Percentiles rank a stretch among this genome's conserved stretches.
Evolutionary conservation across 768 basidiomycete species (phyloP).

Genomic region (Pleurotus ostreatus): DNA sequence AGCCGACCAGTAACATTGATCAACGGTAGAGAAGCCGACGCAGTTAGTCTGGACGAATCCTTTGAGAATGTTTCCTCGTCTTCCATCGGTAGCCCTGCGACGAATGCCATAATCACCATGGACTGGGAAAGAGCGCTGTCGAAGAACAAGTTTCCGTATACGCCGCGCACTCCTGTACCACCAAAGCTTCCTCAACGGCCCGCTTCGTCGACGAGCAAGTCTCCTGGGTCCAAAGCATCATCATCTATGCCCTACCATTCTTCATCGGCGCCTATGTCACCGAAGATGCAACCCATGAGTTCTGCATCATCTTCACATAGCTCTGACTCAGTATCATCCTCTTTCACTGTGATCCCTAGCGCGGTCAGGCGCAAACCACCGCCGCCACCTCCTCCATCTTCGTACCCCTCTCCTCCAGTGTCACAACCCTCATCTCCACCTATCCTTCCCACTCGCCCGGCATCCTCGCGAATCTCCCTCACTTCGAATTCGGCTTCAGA

Average conservation of each 20-base stretch:
- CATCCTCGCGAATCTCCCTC: conserved; percentile 24
- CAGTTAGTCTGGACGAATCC: conserved; percentile 62
- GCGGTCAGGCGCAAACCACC: conserved; percentile 11
- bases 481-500: conserved; percentile 44
- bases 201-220: conserved; percentile 5
- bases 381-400: conserved; percentile 16
- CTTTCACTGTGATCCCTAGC: conserved; percentile 4
- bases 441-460: conserved; percentile 20
- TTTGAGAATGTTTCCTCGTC: conserved; percentile 65
- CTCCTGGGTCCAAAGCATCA: conserved; percentile 10
- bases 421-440: conserved; percentile 13
- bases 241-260: conserved; percentile 3
- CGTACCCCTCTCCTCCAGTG: conserved; percentile 25
- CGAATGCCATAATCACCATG: conserved; percentile 35
- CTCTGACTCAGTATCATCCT: conserved; percentile 6
- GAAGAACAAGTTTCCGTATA: conserved; percentile 12
- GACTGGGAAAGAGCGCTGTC: conserved; percentile 50
- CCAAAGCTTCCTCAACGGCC: conserved; percentile 50
- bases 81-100: conserved; percentile 49
- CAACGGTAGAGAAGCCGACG: conserved; percentile 39
- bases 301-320: conserved; percentile 18
- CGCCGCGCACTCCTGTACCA: conserved; percentile 27
- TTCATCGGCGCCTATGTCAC: conserved; percentile 12
- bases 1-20: conserved; percentile 10
- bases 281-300: conserved; percentile 1